Conservation (phyloP, 179 eudicot genomes). For the Spergularia azorica region DNA sequence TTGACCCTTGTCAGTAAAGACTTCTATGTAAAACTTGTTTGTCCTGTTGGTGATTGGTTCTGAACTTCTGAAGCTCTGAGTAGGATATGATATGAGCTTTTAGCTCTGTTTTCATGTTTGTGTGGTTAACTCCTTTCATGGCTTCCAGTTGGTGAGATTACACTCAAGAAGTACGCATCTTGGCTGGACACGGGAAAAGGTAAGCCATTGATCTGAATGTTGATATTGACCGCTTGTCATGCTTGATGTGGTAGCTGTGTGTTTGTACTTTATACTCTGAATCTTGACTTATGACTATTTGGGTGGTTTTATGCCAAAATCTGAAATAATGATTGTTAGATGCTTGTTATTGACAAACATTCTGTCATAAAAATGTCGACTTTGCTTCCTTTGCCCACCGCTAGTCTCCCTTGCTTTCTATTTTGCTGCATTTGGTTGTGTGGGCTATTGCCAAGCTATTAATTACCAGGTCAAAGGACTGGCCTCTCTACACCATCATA, state of each 20-base stretch:
- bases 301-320: background rate
- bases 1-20: too few relatives aligned
- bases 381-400: background rate
- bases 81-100: constrained; percentile 1
- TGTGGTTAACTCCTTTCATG: constrained; percentile 15
- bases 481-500: background rate
- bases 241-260: background rate
- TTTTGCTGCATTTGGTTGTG: too few relatives aligned
- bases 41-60: background rate
- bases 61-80: background rate
- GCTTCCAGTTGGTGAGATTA: constrained; percentile 65
- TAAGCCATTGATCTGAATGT: constrained; percentile 29
- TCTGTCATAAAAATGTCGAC: background rate
- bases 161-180: constrained; percentile 74
- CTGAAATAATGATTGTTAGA: background rate
- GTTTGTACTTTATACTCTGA: background rate
- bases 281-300: background rate
- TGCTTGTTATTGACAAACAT: background rate
- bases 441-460: too few relatives aligned
- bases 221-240: background rate
- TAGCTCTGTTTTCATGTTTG: background rate
- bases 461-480: background rate
- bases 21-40: background rate
- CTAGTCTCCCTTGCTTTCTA: background rate
- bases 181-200: constrained; percentile 98